These are phyloP conservation scores for Umbelopsis vinacea DNA, from an alignment of 192 early-diverging fungal genomes.

Conservation along the genomic window DNA sequence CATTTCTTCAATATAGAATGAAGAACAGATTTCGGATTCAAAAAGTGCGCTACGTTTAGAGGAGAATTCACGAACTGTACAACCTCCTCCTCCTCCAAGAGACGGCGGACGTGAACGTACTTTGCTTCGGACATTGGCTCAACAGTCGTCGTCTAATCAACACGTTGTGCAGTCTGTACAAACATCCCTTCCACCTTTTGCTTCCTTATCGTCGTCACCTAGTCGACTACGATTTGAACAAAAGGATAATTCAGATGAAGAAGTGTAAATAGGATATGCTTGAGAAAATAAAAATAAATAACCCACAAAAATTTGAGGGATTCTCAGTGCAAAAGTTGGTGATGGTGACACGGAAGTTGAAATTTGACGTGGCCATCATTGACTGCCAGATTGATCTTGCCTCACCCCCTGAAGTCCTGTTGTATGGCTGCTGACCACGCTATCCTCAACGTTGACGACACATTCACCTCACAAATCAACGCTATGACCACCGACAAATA, in stretches of 20 bases:
- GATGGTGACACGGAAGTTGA: slow-evolving; percentile 10
- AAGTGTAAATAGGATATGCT: neutral
- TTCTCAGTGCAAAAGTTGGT: neutral
- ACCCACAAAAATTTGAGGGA: too few relatives aligned
- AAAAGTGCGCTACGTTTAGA: neutral
- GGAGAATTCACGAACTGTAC: neutral
- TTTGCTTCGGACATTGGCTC: slow-evolving; percentile 19
- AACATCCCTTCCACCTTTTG: slow-evolving; percentile 19
- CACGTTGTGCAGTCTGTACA: slow-evolving; percentile 11
- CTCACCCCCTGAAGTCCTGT: neutral
- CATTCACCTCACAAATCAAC: slow-evolving; percentile 1
- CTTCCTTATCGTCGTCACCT: neutral
- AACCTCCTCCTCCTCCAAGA: neutral
- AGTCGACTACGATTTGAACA: slow-evolving; percentile 9
- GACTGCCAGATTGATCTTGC: slow-evolving; percentile 16
- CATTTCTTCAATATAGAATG: slow-evolving; percentile 4
- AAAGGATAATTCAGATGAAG: slow-evolving; percentile 6
- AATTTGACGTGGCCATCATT: slow-evolving; percentile 22
- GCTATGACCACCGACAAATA: slow-evolving; percentile 66
- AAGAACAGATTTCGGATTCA: neutral
- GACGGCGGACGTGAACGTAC: neutral
- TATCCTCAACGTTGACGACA: slow-evolving; percentile 35
- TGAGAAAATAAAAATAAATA: neutral
- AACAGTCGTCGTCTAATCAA: slow-evolving; percentile 4
- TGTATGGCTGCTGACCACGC: slow-evolving; percentile 38